Base-by-base conservation (phyloP, 2,329 filamentous ascomycete species). In the Verticillium nonalfalfae region DNA sequence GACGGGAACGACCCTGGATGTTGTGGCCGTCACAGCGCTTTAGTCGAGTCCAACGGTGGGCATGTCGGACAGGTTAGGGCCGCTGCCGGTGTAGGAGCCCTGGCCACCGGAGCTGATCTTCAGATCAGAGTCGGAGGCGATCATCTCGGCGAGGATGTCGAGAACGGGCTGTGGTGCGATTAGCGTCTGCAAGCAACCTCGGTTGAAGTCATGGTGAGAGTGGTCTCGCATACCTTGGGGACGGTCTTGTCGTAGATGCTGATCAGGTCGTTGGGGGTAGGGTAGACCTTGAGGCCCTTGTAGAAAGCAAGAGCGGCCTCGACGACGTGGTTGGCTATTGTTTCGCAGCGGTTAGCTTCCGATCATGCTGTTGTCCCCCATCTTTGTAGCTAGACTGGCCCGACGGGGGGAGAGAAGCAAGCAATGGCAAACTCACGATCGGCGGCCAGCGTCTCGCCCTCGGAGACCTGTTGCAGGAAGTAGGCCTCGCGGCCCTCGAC, bases 161-260 rank as follows among this genome's bases (percentile, higher is more conserved):
- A 99, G 88, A 70, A 98, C 91, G 65, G 93, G 88, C 90, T 95
- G 66, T 39, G 18, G 13, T 26, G n/a, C 35, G 7, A 64, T 73
- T 63, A 73, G 68, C 56, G 6, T 33, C 13, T 40, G 33, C 21
- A 39, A 1, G 14, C 38, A 14, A 15, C 34, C 54, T 54, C 18
- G 15, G 11, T 9, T 31, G 1, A 34, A 39, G 36, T 31, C n/a
- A 31, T 45, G 15, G 31, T 31, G 21, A 52, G 50, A 57, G n/a
- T 57, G 35, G 38, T 21, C n/a, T 21, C 14, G 54, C 54, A 64
- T 69, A 92, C 93, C 90, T 97, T 97, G 69, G 94, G 90, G 56
- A 98, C 93, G 36, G 95, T 98, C 86, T 96, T 97, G 78, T 99
- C 95, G 78, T 99, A 99, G 76, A 99, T 97, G 71, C 85, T 86